Conservation (phyloP, 768 basidiomycete species). For the Phanerodontia chrysosporium region DNA sequence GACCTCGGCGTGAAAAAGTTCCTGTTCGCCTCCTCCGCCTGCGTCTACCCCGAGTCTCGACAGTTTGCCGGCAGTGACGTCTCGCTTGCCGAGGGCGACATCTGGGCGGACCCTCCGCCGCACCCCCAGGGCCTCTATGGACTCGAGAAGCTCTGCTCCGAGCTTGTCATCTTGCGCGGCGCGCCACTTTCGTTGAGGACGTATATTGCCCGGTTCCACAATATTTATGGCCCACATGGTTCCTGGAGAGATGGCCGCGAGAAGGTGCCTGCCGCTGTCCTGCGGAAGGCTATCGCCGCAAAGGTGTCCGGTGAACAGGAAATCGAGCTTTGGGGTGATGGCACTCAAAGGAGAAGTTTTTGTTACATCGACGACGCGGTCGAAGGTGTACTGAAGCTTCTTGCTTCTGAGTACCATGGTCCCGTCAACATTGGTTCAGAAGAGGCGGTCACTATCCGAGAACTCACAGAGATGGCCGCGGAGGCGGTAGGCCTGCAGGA, state of each 20-base stretch:
- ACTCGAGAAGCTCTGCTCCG: slow-evolving; percentile 50
- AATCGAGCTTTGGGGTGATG: slow-evolving; percentile 58
- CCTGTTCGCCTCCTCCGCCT: slow-evolving; percentile 56
- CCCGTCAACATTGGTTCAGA: slow-evolving; percentile 54
- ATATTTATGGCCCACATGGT: slow-evolving; percentile 52
- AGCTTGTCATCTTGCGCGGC: slow-evolving; percentile 38
- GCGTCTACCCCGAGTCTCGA: slow-evolving; percentile 47
- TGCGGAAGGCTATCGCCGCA: slow-evolving; percentile 46
- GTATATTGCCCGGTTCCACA: slow-evolving; percentile 53
- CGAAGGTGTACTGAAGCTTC: slow-evolving; percentile 41
- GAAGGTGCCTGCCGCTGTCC: slow-evolving; percentile 53
- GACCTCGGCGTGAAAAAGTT: slow-evolving; percentile 38
- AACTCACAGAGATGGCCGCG: slow-evolving; percentile 40
- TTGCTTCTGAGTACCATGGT: slow-evolving; percentile 31
- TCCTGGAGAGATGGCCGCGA: slow-evolving; percentile 52
- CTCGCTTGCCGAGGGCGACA: slow-evolving; percentile 44
- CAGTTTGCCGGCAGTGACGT: slow-evolving; percentile 35
- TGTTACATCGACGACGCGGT: slow-evolving; percentile 53
- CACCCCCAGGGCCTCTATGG: slow-evolving; percentile 55
- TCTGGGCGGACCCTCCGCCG: slow-evolving; percentile 35
- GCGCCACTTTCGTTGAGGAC: slow-evolving; percentile 28
- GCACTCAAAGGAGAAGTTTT: slow-evolving; percentile 50
- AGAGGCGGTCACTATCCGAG: slow-evolving; percentile 34
- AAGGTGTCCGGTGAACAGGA: slow-evolving; percentile 16
- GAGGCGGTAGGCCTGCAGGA: slow-evolving; percentile 26